Percentiles rank a stretch among this genome's conserved stretches.
These are phyloP conservation scores for Scolecobasidium constrictum DNA, from an alignment of 2,329 filamentous ascomycete genomes.

Conservation along the genomic window DNA sequence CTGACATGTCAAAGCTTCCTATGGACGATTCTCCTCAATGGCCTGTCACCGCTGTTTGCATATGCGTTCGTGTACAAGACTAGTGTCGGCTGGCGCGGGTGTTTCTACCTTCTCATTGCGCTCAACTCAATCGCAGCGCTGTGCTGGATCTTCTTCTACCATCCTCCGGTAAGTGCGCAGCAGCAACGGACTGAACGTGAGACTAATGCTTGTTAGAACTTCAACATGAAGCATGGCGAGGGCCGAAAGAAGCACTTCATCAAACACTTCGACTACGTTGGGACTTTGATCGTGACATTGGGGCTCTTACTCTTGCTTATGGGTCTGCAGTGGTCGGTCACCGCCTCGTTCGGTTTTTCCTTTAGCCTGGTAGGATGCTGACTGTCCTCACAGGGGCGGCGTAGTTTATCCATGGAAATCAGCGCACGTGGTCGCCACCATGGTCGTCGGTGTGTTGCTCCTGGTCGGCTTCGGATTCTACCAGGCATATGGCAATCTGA, in stretches of 20 bases:
- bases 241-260: slow-evolving; percentile 9
- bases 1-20: slow-evolving; percentile 14
- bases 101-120: slow-evolving; percentile 10
- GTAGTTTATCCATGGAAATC: slow-evolving; percentile 11
- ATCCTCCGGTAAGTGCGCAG: slow-evolving; percentile 12
- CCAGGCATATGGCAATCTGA: not conserved
- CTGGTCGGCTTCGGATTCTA: not conserved
- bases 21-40: slow-evolving; percentile 13
- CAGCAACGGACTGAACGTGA: no score
- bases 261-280: slow-evolving; percentile 24
- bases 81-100: slow-evolving; percentile 11
- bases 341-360: no score
- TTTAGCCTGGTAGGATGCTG: no score
- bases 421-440: not conserved
- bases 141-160: slow-evolving; percentile 10
- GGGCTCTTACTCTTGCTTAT: slow-evolving; percentile 33
- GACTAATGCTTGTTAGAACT: no score
- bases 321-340: slow-evolving; percentile 33
- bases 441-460: not conserved
- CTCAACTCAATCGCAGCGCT: slow-evolving; percentile 5
- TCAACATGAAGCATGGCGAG: slow-evolving; percentile 10
- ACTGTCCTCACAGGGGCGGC: no score
- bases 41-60: slow-evolving; percentile 5
- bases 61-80: slow-evolving; percentile 9
- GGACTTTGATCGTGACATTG: slow-evolving; percentile 31